phyloP scores from a whole-genome alignment of 176 grass and related monocot species.

The Lolium multiflorum region DNA sequence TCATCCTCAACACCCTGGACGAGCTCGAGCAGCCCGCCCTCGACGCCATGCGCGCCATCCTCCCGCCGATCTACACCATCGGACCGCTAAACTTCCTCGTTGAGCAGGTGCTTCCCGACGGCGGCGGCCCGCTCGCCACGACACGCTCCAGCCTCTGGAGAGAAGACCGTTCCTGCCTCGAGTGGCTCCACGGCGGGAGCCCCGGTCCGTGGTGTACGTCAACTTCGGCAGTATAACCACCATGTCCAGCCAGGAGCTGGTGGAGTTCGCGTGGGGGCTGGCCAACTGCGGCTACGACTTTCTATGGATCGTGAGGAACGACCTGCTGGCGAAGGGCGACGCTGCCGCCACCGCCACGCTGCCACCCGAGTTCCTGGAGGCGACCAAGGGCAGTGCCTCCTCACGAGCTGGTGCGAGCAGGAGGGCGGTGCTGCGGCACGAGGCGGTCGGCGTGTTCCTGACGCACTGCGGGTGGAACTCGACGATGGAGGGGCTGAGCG shows the following conservation, averaged over 20 bases:
- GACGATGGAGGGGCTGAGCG: constrained; percentile 39
- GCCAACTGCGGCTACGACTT: constrained; percentile 46
- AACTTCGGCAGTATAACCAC: neutral
- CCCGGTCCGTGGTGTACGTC: neutral
- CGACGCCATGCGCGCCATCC: neutral
- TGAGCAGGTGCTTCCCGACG: neutral
- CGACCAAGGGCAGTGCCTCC: neutral
- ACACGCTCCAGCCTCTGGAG: neutral
- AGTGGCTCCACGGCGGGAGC: neutral
- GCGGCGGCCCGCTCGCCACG: neutral
- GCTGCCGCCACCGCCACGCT: neutral
- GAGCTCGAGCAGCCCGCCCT: neutral
- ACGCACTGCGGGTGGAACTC: constrained; percentile 61
- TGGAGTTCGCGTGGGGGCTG: constrained; percentile 82
- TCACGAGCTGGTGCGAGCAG: constrained; percentile 34
- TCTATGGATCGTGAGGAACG: neutral
- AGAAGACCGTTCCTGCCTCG: neutral
- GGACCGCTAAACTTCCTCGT: neutral
- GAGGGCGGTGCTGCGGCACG: constrained; percentile 24
- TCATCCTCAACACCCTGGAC: neutral
- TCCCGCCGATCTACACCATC: neutral
- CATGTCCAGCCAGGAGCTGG: constrained; percentile 30
- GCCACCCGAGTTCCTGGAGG: neutral
- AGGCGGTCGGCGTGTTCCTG: constrained; percentile 34
- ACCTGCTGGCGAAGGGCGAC: neutral